phyloP scores from a whole-genome alignment of 2,329 filamentous ascomycete species.

The Cladosporium sp. region DNA sequence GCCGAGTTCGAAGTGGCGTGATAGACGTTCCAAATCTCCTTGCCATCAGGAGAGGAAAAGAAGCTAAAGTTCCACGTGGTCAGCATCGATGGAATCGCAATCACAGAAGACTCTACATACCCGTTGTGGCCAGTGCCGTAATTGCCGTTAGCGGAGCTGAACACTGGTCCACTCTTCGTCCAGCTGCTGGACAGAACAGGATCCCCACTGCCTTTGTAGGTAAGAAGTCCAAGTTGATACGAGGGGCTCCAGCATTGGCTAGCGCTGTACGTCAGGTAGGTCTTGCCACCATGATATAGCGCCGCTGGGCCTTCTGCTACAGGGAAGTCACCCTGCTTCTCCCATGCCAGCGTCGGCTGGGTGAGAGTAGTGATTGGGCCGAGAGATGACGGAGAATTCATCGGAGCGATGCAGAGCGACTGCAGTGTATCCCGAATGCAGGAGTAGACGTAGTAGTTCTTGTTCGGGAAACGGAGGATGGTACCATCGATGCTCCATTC shows the following conservation, averaged over 20 bases:
- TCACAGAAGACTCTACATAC: background rate
- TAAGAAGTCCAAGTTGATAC: constrained; percentile 52
- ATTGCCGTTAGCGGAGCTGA: constrained; percentile 53
- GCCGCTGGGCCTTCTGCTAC: constrained; percentile 55
- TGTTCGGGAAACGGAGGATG: constrained; percentile 44
- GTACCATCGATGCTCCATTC: constrained; percentile 55
- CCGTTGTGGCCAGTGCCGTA: constrained; percentile 54
- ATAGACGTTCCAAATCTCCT: constrained; percentile 53
- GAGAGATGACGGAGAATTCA: constrained; percentile 40
- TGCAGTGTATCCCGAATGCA: constrained; percentile 37
- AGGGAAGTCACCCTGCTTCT: constrained; percentile 42
- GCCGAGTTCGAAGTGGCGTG: constrained; percentile 49
- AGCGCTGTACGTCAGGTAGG: constrained; percentile 52
- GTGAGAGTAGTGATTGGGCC: constrained; percentile 49
- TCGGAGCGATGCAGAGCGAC: constrained; percentile 38
- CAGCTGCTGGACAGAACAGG: constrained; percentile 44
- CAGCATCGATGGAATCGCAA: background rate
- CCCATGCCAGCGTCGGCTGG: constrained; percentile 49
- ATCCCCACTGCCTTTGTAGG: constrained; percentile 48
- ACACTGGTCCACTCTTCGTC: constrained; percentile 51
- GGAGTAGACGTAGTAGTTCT: constrained; percentile 54
- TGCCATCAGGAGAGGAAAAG: constrained; percentile 54
- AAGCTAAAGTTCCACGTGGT: constrained; percentile 37
- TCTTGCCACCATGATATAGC: constrained; percentile 51
- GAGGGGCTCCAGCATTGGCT: constrained; percentile 54